Percentiles rank a stretch among this genome's conserved stretches.
Evolutionary conservation across 2,329 filamentous ascomycete genomes (phyloP).

Genomic region (Dothistroma septosporum): DNA sequence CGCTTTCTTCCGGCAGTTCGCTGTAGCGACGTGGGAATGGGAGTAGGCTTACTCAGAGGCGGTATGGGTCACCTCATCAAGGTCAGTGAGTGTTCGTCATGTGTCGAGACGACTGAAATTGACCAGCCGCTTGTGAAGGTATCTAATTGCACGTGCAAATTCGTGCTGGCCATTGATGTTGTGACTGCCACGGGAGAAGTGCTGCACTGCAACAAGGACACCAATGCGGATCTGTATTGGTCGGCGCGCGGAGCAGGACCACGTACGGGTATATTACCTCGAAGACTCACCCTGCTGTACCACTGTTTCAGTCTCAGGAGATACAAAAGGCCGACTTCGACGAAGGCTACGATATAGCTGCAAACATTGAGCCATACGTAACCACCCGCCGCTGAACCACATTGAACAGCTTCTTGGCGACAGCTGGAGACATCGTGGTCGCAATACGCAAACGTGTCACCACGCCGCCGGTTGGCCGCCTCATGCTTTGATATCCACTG

Average conservation of each 20-base stretch:
- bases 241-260: constrained; percentile 47
- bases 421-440: neutral
- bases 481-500: neutral
- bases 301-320: neutral
- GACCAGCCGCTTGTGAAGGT: neutral
- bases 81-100: neutral
- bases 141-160: neutral
- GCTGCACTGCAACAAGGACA: constrained; percentile 35
- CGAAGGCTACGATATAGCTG: neutral
- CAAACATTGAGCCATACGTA: neutral
- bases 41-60: neutral
- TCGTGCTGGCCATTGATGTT: constrained; percentile 41
- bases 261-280: constrained; percentile 39
- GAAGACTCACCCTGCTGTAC: neutral
- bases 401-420: neutral
- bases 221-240: constrained; percentile 49
- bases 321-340: neutral
- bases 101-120: neutral
- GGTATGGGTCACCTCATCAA: neutral
- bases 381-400: neutral
- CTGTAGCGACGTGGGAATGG: neutral
- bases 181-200: constrained; percentile 45
- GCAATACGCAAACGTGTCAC: neutral
- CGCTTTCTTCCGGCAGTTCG: neutral
- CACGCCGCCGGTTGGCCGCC: too few species aligned